phyloP scores from a whole-genome alignment of 495 filamentous ascomycete species.

The Trichodelitschia bisporula region DNA sequence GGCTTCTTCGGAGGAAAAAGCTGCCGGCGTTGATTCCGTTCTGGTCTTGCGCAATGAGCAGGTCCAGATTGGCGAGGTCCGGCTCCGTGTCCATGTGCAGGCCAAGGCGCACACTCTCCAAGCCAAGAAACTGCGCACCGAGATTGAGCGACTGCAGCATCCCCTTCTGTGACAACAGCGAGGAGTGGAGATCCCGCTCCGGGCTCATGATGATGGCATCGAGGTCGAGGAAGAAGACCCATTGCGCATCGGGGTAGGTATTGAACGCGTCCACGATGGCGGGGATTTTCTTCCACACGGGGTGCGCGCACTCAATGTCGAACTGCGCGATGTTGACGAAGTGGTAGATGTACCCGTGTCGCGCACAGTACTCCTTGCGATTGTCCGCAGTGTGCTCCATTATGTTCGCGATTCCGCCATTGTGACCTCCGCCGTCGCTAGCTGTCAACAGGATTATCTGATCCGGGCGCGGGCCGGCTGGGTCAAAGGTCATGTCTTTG shows the following conservation, averaged over 20 bases:
- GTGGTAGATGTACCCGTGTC: conserved; percentile 16
- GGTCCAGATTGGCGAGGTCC: conserved; percentile 11
- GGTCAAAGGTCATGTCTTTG: background rate
- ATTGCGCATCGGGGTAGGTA: conserved; percentile 14
- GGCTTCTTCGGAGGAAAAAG: conserved; percentile 15
- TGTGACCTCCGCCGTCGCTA: conserved; percentile 17
- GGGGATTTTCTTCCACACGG: conserved; percentile 17
- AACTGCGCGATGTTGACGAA: conserved; percentile 18
- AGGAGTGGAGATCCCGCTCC: conserved; percentile 4
- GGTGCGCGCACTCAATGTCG: conserved; percentile 10
- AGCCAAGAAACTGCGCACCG: background rate
- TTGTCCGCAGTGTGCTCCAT: conserved; percentile 11
- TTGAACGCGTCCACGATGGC: conserved; percentile 16
- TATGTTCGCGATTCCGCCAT: conserved; percentile 15
- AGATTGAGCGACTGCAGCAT: conserved; percentile 7
- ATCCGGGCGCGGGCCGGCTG: background rate
- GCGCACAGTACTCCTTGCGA: conserved; percentile 13
- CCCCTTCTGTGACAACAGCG: conserved; percentile 11
- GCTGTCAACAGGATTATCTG: conserved; percentile 17
- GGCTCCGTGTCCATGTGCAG: conserved; percentile 5
- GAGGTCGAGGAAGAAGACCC: conserved; percentile 18
- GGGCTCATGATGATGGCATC: conserved; percentile 19
- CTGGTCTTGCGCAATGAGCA: conserved; percentile 17
- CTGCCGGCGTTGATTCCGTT: conserved; percentile 18
- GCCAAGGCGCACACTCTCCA: background rate